These are phyloP conservation scores for Apiospora aurea DNA, from an alignment of 2,329 filamentous ascomycete species.

Conservation along the genomic window DNA sequence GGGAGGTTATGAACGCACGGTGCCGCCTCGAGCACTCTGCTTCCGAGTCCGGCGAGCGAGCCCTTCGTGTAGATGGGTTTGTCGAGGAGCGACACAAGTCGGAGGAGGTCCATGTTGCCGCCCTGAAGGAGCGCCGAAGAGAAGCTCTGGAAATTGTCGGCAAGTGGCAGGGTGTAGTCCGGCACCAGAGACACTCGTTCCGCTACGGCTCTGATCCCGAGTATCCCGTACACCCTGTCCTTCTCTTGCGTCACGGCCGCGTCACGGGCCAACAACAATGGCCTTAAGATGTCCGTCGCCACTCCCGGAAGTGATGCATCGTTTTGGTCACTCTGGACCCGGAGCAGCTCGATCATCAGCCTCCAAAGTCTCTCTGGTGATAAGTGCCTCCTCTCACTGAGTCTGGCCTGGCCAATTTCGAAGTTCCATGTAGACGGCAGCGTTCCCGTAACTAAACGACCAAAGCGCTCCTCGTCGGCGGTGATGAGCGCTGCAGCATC, in stretches of 20 bases:
- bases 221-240: neutral
- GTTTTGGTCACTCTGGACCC: neutral
- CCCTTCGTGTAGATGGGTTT: too few relatives aligned
- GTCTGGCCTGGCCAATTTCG: neutral
- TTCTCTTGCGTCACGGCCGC: neutral
- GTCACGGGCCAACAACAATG: neutral
- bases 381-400: neutral
- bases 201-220: constrained; percentile 14
- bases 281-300: neutral
- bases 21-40: too few relatives aligned
- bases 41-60: too few relatives aligned
- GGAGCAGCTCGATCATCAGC: neutral
- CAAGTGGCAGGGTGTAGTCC: too few relatives aligned
- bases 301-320: too few relatives aligned
- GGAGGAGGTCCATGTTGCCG: too few relatives aligned
- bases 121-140: too few relatives aligned
- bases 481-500: neutral
- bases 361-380: neutral
- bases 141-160: too few relatives aligned
- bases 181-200: neutral
- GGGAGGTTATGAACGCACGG: too few relatives aligned
- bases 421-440: neutral
- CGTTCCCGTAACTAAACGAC: neutral
- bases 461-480: neutral
- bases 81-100: too few relatives aligned